These are phyloP conservation scores for Ophiostoma piceae DNA, from an alignment of 2,329 filamentous ascomycete species.

Conservation along the genomic window DNA sequence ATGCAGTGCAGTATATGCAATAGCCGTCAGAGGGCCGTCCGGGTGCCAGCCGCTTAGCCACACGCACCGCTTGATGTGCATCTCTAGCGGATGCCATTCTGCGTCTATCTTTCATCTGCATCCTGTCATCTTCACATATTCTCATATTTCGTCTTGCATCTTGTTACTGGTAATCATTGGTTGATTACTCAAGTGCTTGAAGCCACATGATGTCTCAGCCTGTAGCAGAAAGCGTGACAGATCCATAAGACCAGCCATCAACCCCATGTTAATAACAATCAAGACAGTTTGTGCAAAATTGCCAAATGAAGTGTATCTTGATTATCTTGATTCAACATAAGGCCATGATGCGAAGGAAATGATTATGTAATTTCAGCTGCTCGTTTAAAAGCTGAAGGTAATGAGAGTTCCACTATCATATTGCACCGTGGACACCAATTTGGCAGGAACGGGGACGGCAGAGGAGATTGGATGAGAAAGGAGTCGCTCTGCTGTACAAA, in stretches of 20 bases:
- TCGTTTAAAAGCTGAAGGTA: neutral
- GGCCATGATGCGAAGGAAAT: neutral
- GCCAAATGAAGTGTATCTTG: neutral
- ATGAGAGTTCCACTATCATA: constrained; percentile 10
- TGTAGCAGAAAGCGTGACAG: neutral
- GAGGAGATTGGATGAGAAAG: neutral
- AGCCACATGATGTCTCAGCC: neutral
- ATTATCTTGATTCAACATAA: neutral
- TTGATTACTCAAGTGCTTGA: neutral
- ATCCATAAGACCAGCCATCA: neutral
- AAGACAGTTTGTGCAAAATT: neutral
- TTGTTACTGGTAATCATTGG: neutral
- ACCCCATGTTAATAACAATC: neutral
- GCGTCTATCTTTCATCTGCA: too few species aligned
- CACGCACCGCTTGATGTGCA: too few species aligned
- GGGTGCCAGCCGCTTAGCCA: neutral
- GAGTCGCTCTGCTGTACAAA: neutral
- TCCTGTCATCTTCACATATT: neutral
- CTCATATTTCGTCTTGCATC: too few species aligned
- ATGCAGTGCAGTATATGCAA: neutral
- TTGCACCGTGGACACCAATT: constrained; percentile 9
- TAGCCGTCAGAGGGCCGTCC: neutral
- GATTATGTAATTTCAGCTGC: neutral
- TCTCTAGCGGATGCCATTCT: neutral
- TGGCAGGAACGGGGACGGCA: constrained; percentile 7